These are phyloP conservation scores for Chamaecrista fasciculata DNA, from an alignment of 306 rosid species.

Conservation along the genomic window DNA sequence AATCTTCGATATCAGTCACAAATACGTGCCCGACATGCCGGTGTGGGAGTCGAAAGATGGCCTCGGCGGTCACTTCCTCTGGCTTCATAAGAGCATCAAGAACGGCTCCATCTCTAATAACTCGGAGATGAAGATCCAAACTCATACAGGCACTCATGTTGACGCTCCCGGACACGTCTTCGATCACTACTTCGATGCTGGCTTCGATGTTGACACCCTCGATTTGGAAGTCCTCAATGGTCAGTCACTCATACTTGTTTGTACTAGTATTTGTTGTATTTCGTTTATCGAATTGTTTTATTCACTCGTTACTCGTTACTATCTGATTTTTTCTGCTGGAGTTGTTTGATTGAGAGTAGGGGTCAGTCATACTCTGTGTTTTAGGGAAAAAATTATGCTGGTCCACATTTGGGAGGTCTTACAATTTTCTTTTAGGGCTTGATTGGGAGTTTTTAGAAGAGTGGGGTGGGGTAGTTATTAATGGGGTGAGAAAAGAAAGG, in stretches of 20 bases:
- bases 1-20: conserved; percentile 78
- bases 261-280: background rate
- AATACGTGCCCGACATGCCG: conserved; percentile 58
- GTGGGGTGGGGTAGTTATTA: too few relatives aligned
- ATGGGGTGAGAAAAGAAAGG: too few relatives aligned
- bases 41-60: conserved; percentile 49
- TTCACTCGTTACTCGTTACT: too few relatives aligned
- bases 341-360: too few relatives aligned
- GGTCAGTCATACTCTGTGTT: background rate
- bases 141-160: conserved; percentile 87
- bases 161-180: conserved; percentile 78
- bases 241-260: too few relatives aligned
- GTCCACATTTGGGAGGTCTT: background rate
- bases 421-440: too few relatives aligned
- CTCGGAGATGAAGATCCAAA: conserved; percentile 68
- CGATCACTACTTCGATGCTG: conserved; percentile 81
- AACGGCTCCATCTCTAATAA: conserved; percentile 77
- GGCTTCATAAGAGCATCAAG: conserved; percentile 71
- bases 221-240: conserved; percentile 81
- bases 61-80: conserved; percentile 68
- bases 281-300: too few relatives aligned
- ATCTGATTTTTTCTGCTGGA: background rate
- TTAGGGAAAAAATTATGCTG: too few relatives aligned
- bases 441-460: too few relatives aligned
- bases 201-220: conserved; percentile 79